Evolutionary conservation across 208 protist genomes (phyloP).

Genomic region (Trypanosoma brucei): DNA sequence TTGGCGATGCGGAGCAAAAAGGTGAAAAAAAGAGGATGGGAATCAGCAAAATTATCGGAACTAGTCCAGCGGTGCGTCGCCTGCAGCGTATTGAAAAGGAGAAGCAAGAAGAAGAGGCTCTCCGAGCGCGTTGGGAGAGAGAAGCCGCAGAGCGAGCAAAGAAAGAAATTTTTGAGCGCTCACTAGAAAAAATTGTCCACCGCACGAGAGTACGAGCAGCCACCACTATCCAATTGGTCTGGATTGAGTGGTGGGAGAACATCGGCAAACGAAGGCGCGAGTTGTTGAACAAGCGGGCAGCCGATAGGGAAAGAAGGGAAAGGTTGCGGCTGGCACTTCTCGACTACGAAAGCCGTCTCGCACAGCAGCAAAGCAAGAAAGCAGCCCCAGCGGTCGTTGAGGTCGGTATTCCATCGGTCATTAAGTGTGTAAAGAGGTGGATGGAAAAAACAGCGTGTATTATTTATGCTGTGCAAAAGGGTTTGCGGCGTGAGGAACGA

Average conservation of each 20-base stretch:
- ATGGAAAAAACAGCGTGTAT: slow-evolving; percentile 36
- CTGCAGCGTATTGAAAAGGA: slow-evolving; percentile 14
- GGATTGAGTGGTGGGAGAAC: slow-evolving; percentile 62
- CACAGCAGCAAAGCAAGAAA: slow-evolving; percentile 6
- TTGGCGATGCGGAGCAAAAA: not conserved
- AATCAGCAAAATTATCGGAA: slow-evolving; percentile 15
- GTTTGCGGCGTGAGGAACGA: slow-evolving; percentile 8
- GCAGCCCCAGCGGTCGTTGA: too few relatives aligned
- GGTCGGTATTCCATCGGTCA: slow-evolving; percentile 19
- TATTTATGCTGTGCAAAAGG: slow-evolving; percentile 32
- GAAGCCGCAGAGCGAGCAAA: slow-evolving; percentile 12
- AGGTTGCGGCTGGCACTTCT: slow-evolving; percentile 21
- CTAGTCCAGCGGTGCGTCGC: slow-evolving; percentile 12
- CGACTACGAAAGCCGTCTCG: slow-evolving; percentile 21
- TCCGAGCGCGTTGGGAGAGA: slow-evolving; percentile 3
- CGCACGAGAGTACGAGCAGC: slow-evolving; percentile 50
- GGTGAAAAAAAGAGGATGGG: slow-evolving; percentile 7
- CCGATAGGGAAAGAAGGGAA: slow-evolving; percentile 37
- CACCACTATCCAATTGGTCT: slow-evolving; percentile 41
- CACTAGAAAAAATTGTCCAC: slow-evolving; percentile 16
- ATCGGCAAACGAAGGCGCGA: slow-evolving; percentile 44
- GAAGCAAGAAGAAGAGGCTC: slow-evolving; percentile 12
- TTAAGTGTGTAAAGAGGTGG: slow-evolving; percentile 43
- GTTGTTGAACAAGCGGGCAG: slow-evolving; percentile 34
- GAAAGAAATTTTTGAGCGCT: slow-evolving; percentile 20